These are phyloP conservation scores for Draba incana DNA, from an alignment of 345 rosid genomes.

Conservation along the genomic window DNA sequence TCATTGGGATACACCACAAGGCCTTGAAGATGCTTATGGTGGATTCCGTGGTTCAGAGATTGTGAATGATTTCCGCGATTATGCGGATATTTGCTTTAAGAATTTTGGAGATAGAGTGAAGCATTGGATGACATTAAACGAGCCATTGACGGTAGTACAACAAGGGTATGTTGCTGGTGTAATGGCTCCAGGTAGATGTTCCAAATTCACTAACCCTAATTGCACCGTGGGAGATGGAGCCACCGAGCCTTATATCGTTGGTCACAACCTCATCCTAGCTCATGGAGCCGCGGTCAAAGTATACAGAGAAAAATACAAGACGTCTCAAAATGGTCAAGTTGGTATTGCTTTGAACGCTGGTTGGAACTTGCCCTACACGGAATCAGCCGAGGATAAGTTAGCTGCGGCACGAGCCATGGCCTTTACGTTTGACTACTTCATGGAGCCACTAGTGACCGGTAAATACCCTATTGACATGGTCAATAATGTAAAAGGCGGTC, in stretches of 20 bases:
- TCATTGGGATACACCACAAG: slow-evolving; percentile 22
- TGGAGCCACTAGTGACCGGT: slow-evolving; percentile 20
- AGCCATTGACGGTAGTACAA: slow-evolving; percentile 22
- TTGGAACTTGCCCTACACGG: slow-evolving; percentile 22
- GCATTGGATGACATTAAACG: slow-evolving; percentile 20
- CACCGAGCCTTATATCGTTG: slow-evolving; percentile 21
- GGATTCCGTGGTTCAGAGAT: slow-evolving; percentile 20
- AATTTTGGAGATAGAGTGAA: slow-evolving; percentile 17
- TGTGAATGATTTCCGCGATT: slow-evolving; percentile 10
- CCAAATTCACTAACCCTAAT: slow-evolving; percentile 9
- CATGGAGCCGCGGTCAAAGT: slow-evolving; percentile 12
- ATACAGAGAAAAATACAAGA: slow-evolving; percentile 9
- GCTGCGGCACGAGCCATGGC: slow-evolving; percentile 19
- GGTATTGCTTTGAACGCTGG: slow-evolving; percentile 21
- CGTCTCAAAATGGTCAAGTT: slow-evolving; percentile 1
- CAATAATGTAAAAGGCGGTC: slow-evolving; percentile 8
- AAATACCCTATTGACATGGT: slow-evolving; percentile 21
- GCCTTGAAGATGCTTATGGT: slow-evolving; percentile 22
- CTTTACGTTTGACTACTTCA: slow-evolving; percentile 19
- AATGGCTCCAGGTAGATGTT: slow-evolving; percentile 22
- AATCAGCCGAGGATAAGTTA: slow-evolving; percentile 12
- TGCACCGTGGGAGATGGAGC: slow-evolving; percentile 16
- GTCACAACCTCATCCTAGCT: slow-evolving; percentile 14
- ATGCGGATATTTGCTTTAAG: slow-evolving; percentile 23
- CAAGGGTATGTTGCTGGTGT: slow-evolving; percentile 21